Conservation (phyloP, 1,139 yeast genomes). For the Debaryomyces sp. region DNA sequence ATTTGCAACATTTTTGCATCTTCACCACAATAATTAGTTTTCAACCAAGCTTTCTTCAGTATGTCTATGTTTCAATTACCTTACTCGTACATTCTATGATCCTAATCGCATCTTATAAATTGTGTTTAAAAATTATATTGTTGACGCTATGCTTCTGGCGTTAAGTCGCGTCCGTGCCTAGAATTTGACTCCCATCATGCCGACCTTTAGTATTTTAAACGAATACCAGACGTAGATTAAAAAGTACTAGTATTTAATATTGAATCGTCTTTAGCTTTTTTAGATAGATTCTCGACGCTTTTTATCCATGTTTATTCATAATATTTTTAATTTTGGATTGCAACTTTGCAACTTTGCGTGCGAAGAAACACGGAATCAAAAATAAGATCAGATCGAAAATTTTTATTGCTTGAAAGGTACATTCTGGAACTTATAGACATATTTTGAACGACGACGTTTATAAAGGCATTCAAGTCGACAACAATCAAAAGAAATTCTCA, state of each 20-base stretch:
- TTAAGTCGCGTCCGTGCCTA: not conserved
- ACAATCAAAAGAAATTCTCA: not conserved
- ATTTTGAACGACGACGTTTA: not conserved
- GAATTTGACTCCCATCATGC: not conserved
- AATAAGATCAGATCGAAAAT: conserved; percentile 1
- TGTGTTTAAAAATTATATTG: not conserved
- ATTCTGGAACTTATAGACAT: not conserved
- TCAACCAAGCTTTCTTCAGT: not conserved
- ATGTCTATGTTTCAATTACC: no score
- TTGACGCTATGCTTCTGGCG: not conserved
- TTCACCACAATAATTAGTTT: not conserved
- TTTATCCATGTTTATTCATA: not conserved
- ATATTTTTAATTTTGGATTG: not conserved
- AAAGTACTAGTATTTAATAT: not conserved
- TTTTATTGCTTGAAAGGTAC: not conserved
- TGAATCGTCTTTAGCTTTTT: not conserved
- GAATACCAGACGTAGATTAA: no score
- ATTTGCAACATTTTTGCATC: not conserved
- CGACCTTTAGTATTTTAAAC: no score
- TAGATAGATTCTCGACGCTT: not conserved
- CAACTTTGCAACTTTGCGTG: not conserved
- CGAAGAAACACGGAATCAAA: not conserved
- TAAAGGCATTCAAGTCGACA: not conserved
- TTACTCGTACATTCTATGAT: no score
- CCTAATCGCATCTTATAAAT: no score